Percentiles rank a stretch among this genome's conserved stretches.
phyloP scores from a whole-genome alignment of 768 basidiomycete species.

The Boletus tomentosulus region DNA sequence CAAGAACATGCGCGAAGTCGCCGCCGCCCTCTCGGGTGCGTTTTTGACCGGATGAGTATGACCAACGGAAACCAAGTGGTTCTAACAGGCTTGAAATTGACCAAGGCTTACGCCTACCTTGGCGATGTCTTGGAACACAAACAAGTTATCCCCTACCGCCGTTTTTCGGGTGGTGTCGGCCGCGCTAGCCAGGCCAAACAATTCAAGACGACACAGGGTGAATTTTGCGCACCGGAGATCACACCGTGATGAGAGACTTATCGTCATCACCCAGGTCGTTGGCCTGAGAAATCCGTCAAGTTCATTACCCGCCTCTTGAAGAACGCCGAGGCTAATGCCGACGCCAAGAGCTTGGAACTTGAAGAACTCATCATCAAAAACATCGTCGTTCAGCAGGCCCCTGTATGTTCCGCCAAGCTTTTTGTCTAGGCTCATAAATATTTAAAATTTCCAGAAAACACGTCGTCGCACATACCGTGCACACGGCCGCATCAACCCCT shows the following conservation, averaged over 20 bases:
- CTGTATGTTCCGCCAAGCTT: conserved; percentile 50
- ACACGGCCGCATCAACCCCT: conserved; percentile 97
- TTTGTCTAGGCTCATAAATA: conserved; percentile 2
- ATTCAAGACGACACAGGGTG: conserved; percentile 95
- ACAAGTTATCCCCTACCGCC: conserved; percentile 92
- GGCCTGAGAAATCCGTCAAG: conserved; percentile 98
- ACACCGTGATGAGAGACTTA: background rate
- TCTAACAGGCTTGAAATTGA: conserved; percentile 75
- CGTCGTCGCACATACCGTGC: conserved; percentile 99
- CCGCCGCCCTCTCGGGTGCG: conserved; percentile 86
- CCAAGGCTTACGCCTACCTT: conserved; percentile 94
- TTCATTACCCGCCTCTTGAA: conserved; percentile 93
- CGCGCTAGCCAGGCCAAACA: conserved; percentile 93
- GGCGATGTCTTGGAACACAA: conserved; percentile 95
- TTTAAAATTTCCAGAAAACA: conserved; percentile 65
- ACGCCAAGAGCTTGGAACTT: conserved; percentile 91
- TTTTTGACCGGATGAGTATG: conserved; percentile 4
- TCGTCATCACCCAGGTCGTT: conserved; percentile 67
- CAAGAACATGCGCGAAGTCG: conserved; percentile 99
- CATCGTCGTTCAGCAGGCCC: conserved; percentile 98
- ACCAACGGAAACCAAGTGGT: conserved; percentile 1
- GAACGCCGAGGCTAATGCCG: conserved; percentile 99
- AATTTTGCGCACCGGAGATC: conserved; percentile 26
- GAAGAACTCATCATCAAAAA: conserved; percentile 94
- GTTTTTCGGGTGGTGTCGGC: conserved; percentile 94